Evolutionary conservation across 192 early-diverging fungal species (phyloP).

Genomic region (Linnemannia exigua): DNA sequence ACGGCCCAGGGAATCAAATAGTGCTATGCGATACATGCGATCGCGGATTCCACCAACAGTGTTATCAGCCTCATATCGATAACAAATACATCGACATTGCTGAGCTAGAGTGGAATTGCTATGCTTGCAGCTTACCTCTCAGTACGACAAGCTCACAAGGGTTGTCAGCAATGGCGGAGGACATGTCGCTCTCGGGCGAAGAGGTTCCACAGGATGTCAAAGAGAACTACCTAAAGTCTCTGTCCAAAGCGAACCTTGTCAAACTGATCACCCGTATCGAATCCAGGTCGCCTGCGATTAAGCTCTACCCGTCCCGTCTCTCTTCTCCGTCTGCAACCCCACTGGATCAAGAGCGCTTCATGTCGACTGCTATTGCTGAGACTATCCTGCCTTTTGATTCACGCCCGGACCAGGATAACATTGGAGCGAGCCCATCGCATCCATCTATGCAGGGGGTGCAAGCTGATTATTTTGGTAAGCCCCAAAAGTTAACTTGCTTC

Average conservation of each 20-base stretch:
- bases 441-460: background rate
- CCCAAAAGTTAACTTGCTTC: background rate
- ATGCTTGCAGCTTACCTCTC: conserved; percentile 14
- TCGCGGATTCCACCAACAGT: conserved; percentile 56
- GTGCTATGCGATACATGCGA: conserved; percentile 57
- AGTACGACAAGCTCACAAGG: conserved; percentile 35
- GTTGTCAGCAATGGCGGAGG: conserved; percentile 20
- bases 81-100: conserved; percentile 36
- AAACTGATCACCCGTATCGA: conserved; percentile 42
- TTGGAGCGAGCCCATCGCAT: background rate
- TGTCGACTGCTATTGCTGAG: background rate
- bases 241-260: conserved; percentile 30
- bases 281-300: conserved; percentile 19
- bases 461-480: conserved; percentile 47
- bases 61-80: conserved; percentile 50
- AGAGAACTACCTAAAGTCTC: conserved; percentile 31
- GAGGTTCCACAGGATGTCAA: conserved; percentile 29
- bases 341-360: background rate
- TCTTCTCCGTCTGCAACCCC: conserved; percentile 20
- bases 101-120: conserved; percentile 49
- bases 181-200: conserved; percentile 44
- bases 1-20: conserved; percentile 35
- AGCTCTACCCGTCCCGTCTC: conserved; percentile 43
- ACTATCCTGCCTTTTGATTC: background rate
- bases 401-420: background rate